phyloP scores from a whole-genome alignment of 1,284 basidiomycete genomes.

The Boletus semigastroideus region DNA sequence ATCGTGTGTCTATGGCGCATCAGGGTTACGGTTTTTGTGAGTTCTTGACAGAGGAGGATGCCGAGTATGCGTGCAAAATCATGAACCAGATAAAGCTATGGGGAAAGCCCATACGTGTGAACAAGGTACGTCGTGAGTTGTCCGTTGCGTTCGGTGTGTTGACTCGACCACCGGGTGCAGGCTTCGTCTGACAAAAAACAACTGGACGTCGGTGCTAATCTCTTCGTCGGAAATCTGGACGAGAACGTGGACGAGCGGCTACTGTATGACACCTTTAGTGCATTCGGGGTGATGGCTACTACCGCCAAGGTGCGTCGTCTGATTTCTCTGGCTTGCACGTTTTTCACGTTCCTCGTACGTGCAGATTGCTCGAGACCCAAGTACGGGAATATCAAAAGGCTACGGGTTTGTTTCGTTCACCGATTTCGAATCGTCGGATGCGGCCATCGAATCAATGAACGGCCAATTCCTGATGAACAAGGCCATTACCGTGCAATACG shows the following conservation, averaged over 20 bases:
- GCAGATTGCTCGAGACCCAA: constrained; percentile 89
- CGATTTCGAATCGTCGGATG: constrained; percentile 96
- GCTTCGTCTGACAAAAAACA: constrained; percentile 75
- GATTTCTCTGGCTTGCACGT: constrained; percentile 1
- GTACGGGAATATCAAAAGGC: constrained; percentile 85
- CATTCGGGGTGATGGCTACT: constrained; percentile 92
- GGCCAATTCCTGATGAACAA: constrained; percentile 98
- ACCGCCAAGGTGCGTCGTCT: constrained; percentile 80
- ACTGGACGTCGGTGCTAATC: constrained; percentile 95
- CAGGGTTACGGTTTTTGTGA: constrained; percentile 99
- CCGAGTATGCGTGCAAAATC: constrained; percentile 99
- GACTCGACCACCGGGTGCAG: constrained; percentile 9
- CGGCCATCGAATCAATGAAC: constrained; percentile 96
- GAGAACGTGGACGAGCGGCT: constrained; percentile 91
- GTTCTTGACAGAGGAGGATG: constrained; percentile 96
- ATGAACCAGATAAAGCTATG: constrained; percentile 99
- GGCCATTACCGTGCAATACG: constrained; percentile 94
- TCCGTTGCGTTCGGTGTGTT: not conserved
- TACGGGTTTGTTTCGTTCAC: constrained; percentile 98
- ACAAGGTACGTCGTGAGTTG: constrained; percentile 13
- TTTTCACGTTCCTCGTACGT: constrained; percentile 2
- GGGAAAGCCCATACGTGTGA: constrained; percentile 95
- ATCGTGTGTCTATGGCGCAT: constrained; percentile 96
- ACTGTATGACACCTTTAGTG: constrained; percentile 93
- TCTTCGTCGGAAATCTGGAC: constrained; percentile 96